Evolutionary conservation across 2,329 filamentous ascomycete genomes (phyloP).

Genomic region (Nigrospora sphaerica): DNA sequence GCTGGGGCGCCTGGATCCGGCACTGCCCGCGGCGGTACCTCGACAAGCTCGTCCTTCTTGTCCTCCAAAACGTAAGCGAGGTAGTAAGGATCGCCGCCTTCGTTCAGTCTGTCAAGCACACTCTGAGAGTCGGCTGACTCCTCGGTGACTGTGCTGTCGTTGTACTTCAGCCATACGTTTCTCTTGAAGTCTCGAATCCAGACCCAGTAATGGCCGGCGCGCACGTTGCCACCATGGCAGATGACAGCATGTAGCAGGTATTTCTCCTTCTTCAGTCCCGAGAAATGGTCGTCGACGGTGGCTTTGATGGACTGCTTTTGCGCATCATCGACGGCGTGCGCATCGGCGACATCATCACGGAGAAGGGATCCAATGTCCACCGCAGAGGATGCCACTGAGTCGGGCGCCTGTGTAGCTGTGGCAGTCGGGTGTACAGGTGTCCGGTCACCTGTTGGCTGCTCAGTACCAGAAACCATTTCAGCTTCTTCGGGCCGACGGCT

Average conservation of each 20-base stretch:
- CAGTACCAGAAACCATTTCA: too few relatives aligned
- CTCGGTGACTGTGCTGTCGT: constrained; percentile 75
- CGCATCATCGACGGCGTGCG: too few relatives aligned
- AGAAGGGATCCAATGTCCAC: too few relatives aligned
- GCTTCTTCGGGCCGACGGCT: too few relatives aligned
- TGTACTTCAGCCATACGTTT: constrained; percentile 85
- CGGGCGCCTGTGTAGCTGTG: too few relatives aligned
- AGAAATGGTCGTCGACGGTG: constrained; percentile 47
- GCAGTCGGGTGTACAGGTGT: too few relatives aligned
- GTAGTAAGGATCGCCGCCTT: constrained; percentile 71
- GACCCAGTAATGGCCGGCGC: constrained; percentile 90
- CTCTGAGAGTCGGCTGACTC: constrained; percentile 53
- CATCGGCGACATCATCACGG: too few relatives aligned
- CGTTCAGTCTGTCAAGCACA: constrained; percentile 62
- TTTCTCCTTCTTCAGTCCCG: constrained; percentile 54
- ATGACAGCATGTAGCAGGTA: constrained; percentile 90
- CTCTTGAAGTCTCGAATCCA: constrained; percentile 87
- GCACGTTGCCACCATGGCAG: constrained; percentile 71
- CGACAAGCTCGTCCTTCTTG: constrained; percentile 47
- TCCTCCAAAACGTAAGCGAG: constrained; percentile 74
- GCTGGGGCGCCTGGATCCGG: not conserved
- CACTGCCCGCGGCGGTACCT: constrained; percentile 32
- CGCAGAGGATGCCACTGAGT: too few relatives aligned
- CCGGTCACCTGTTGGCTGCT: too few relatives aligned
- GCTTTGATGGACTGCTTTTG: constrained; percentile 29